Percentiles rank a stretch among this genome's conserved stretches.
Evolutionary conservation across 2,329 filamentous ascomycete species (phyloP).

Genomic region (Aspergillus sp.): DNA sequence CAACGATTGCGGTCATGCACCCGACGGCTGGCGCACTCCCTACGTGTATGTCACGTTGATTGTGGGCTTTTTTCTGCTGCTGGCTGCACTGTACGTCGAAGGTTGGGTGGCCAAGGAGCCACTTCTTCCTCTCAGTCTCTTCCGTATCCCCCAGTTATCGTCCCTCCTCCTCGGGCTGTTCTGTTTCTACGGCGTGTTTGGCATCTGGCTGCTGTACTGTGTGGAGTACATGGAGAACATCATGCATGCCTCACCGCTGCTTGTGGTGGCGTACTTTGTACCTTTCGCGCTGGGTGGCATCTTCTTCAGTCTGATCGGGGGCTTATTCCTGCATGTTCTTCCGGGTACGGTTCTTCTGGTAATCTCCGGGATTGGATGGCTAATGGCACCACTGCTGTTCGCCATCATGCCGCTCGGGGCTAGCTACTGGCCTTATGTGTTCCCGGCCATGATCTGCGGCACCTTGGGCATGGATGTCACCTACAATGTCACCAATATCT

Average conservation of each 20-base stretch:
- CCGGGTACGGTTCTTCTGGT: conserved; percentile 64
- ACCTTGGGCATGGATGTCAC: conserved; percentile 75
- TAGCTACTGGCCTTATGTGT: conserved; percentile 72
- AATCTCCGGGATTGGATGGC: conserved; percentile 61
- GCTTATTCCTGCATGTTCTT: conserved; percentile 67
- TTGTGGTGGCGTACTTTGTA: conserved; percentile 68
- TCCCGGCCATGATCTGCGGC: conserved; percentile 62
- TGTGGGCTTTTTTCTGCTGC: conserved; percentile 62
- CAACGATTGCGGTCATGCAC: conserved; percentile 70
- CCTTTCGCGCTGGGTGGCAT: conserved; percentile 70
- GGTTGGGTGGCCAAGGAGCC: conserved; percentile 69
- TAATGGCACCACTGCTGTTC: conserved; percentile 63
- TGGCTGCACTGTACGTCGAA: conserved; percentile 67
- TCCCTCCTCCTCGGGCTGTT: conserved; percentile 63
- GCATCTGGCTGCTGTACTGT: conserved; percentile 69
- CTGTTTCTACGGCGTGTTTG: conserved; percentile 68
- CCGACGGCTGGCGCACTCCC: conserved; percentile 69
- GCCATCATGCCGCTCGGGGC: conserved; percentile 61
- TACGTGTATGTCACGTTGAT: conserved; percentile 69
- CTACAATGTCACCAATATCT: conserved; percentile 74
- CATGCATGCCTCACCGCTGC: conserved; percentile 60
- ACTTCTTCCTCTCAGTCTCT: conserved; percentile 69
- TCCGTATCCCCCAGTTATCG: conserved; percentile 69
- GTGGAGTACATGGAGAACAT: conserved; percentile 67
- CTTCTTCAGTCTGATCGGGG: conserved; percentile 63